Conservation (phyloP, 495 filamentous ascomycete genomes). For the Aspergillus heteromorphus region DNA sequence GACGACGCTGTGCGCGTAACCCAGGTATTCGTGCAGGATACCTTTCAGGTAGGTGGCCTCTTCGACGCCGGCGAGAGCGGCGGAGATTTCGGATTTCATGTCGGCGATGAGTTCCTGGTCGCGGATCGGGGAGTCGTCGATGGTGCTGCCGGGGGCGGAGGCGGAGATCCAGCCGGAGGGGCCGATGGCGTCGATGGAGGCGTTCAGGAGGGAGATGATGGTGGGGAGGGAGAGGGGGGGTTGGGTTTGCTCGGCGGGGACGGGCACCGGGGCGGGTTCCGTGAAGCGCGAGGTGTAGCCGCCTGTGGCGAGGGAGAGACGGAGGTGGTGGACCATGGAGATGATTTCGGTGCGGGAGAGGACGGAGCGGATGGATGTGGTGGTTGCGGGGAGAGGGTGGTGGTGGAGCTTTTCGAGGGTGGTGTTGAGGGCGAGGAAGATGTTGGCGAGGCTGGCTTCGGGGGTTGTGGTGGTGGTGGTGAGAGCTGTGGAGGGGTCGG, state of each 20-base stretch:
- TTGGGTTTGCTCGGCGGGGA: slow-evolving; percentile 47
- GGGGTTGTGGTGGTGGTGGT: slow-evolving; percentile 18
- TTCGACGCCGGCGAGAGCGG: slow-evolving; percentile 69
- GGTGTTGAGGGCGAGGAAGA: slow-evolving; percentile 36
- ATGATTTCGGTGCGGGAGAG: slow-evolving; percentile 64
- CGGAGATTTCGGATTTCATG: slow-evolving; percentile 68
- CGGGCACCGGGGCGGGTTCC: slow-evolving; percentile 39
- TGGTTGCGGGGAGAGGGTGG: slow-evolving; percentile 52
- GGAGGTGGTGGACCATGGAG: slow-evolving; percentile 68
- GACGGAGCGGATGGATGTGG: slow-evolving; percentile 57
- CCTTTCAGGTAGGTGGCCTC: slow-evolving; percentile 66
- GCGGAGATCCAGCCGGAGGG: slow-evolving; percentile 73
- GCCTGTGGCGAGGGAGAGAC: slow-evolving; percentile 53
- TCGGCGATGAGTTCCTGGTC: slow-evolving; percentile 57
- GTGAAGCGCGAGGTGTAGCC: slow-evolving; percentile 41
- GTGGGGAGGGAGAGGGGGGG: slow-evolving; percentile 46
- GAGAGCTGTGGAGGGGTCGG: background rate
- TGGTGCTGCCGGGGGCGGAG: slow-evolving; percentile 26
- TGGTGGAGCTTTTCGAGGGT: slow-evolving; percentile 59
- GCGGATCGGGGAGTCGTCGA: slow-evolving; percentile 48
- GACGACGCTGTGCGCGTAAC: slow-evolving; percentile 52
- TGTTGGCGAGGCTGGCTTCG: slow-evolving; percentile 26
- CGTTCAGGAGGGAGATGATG: slow-evolving; percentile 62
- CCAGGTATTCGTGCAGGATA: slow-evolving; percentile 63
- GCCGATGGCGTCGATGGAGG: slow-evolving; percentile 79